Evolutionary conservation across 2,329 filamentous ascomycete species (phyloP).

Genomic region (Tolypocladium guangdongense): DNA sequence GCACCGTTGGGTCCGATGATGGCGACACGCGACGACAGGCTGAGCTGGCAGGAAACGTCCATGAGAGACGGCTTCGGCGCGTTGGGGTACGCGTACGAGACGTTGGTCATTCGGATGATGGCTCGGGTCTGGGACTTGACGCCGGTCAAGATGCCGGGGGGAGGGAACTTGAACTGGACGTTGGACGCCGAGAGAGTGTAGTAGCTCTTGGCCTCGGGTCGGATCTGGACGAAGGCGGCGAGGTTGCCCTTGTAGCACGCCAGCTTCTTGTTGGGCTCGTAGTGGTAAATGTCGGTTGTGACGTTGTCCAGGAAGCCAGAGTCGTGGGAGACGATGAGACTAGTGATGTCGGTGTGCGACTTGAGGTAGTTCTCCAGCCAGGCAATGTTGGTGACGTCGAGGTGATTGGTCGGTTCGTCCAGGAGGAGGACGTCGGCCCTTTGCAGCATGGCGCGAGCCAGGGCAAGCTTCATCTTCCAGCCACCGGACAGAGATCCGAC

Average conservation of each 20-base stretch:
- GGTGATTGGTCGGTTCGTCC: slow-evolving; percentile 97
- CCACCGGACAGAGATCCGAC: slow-evolving; percentile 94
- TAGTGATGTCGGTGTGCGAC: slow-evolving; percentile 91
- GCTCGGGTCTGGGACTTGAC: slow-evolving; percentile 91
- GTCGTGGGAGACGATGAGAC: slow-evolving; percentile 96
- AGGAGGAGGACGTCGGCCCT: slow-evolving; percentile 91
- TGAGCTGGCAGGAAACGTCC: slow-evolving; percentile 80
- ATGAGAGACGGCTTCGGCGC: slow-evolving; percentile 75
- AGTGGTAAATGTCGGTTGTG: slow-evolving; percentile 98
- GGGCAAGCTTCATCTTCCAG: slow-evolving; percentile 99
- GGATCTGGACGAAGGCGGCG: slow-evolving; percentile 72
- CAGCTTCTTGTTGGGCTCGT: slow-evolving; percentile 91
- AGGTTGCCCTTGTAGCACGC: slow-evolving; percentile 76
- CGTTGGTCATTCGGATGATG: slow-evolving; percentile 90
- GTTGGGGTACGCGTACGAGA: slow-evolving; percentile 88
- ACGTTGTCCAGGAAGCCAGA: slow-evolving; percentile 94
- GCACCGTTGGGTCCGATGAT: slow-evolving; percentile 97
- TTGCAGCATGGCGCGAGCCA: slow-evolving; percentile 94
- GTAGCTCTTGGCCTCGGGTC: slow-evolving; percentile 94
- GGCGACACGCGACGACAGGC: slow-evolving; percentile 82
- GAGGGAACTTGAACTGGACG: slow-evolving; percentile 96
- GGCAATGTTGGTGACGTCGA: slow-evolving; percentile 91
- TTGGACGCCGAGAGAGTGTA: slow-evolving; percentile 85
- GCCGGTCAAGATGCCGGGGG: slow-evolving; percentile 85
- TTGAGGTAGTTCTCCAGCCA: slow-evolving; percentile 96